These are phyloP conservation scores for Nadsonia commutata DNA, from an alignment of 1,139 yeast genomes.

Conservation along the genomic window DNA sequence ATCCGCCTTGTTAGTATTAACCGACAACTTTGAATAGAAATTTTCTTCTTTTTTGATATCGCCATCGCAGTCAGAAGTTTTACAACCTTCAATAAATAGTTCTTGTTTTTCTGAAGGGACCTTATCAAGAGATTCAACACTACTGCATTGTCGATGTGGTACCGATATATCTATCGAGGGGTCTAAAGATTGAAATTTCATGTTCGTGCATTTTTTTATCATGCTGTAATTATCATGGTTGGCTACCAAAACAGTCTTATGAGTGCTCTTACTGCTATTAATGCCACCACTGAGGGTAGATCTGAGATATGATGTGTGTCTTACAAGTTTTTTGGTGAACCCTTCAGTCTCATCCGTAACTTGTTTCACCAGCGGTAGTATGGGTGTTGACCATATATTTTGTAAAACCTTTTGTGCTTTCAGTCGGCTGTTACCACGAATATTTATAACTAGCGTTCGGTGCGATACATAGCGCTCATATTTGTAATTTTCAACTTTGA, in stretches of 20 bases:
- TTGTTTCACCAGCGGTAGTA: conserved; percentile 1
- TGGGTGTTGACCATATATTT: conserved; percentile 2
- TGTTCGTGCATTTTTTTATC: too few relatives aligned
- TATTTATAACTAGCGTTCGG: conserved; percentile 3
- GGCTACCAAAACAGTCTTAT: neutral
- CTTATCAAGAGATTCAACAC: too few relatives aligned
- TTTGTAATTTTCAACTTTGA: conserved; percentile 1
- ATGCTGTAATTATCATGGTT: too few relatives aligned
- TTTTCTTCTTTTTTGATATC: too few relatives aligned
- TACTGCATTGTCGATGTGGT: too few relatives aligned
- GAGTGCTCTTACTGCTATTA: neutral
- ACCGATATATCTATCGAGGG: too few relatives aligned
- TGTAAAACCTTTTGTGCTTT: conserved; percentile 3
- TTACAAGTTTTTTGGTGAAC: neutral
- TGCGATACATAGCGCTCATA: neutral
- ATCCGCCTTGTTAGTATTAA: too few relatives aligned
- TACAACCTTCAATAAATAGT: too few relatives aligned
- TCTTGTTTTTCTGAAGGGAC: too few relatives aligned
- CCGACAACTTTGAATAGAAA: too few relatives aligned
- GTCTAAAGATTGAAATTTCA: too few relatives aligned
- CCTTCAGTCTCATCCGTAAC: neutral
- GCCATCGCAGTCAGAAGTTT: too few relatives aligned
- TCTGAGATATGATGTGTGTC: neutral
- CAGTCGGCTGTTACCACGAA: conserved; percentile 3
- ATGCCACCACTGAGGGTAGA: neutral